These are phyloP conservation scores for Pseudovirgaria hyperparasitica DNA, from an alignment of 2,329 filamentous ascomycete genomes.

Conservation along the genomic window DNA sequence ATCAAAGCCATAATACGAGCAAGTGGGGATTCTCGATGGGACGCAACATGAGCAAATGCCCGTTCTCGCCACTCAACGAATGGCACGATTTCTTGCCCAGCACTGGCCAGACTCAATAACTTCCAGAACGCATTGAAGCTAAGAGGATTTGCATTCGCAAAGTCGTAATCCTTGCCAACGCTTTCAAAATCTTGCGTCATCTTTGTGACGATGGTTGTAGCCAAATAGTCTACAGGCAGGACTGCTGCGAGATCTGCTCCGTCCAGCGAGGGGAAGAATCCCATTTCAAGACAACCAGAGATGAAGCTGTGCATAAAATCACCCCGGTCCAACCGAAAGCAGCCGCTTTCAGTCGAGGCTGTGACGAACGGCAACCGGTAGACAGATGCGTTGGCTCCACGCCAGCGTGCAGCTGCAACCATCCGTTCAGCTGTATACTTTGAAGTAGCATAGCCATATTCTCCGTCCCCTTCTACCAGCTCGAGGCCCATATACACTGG, in stretches of 20 bases:
- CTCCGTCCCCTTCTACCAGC: constrained; percentile 1
- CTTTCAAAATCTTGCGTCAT: constrained; percentile 2
- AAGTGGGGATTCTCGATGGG: no score
- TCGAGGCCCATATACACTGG: constrained; percentile 4
- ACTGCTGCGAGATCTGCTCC: constrained; percentile 4
- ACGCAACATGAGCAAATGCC: no score
- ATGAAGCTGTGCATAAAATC: constrained; percentile 5
- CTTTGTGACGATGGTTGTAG: constrained; percentile 1
- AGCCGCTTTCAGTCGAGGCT: constrained; percentile 2
- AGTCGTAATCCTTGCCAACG: constrained; percentile 2
- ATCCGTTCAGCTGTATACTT: constrained; percentile 5
- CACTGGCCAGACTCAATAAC: constrained; percentile 2
- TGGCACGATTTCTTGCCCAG: constrained; percentile 1
- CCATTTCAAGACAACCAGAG: constrained; percentile 3
- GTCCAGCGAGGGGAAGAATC: constrained; percentile 3
- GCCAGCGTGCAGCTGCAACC: constrained; percentile 4
- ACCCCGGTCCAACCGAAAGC: constrained; percentile 4
- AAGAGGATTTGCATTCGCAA: constrained; percentile 1
- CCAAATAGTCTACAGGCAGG: constrained; percentile 4
- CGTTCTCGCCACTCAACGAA: constrained; percentile 1
- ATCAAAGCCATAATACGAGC: no score
- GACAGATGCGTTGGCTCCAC: constrained; percentile 3
- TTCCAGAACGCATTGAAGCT: constrained; percentile 3
- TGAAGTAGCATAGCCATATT: constrained; percentile 6
- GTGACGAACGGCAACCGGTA: constrained; percentile 5